Evolutionary conservation across 768 basidiomycete species (phyloP), one percentile per base, ranked within the genome.

Genomic region (Lactarius sanguifluus): DNA sequence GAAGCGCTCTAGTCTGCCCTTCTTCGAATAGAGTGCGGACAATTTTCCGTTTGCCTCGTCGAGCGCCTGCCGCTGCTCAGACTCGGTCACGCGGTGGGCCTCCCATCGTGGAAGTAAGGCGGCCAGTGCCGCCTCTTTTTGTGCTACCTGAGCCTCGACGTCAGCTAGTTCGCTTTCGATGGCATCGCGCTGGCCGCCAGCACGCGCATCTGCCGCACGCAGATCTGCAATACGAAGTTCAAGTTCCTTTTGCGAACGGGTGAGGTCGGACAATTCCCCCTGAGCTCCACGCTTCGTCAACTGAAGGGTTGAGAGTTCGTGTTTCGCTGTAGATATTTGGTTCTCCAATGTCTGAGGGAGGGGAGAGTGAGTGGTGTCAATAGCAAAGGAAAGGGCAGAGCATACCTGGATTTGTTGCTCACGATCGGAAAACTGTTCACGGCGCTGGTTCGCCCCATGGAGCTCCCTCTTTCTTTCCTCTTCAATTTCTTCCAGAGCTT

Each of bases 1-100:
- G 79, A 97, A 99, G 72, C 90, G 91, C 59, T 87, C 86, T 45
- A 89, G 81, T 25, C 97, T 89, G 2, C 95, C 95, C 75, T 94
- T 94, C 74, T 98, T 98, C 2, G 91, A 88, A 73, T 90, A 94
- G 1, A 99, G 80, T 0, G 90, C 85, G 1, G 84, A 81, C 3
- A 98, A 78, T 56, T 81, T 83, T 1, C 91, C 88, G 59, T 84
- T 86, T 0, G 87, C 87, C 47, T 88, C 86, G 67, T 96, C 94
- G 69, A 97, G 81, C 32, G 80, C 83, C 57, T 85, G 83, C 72
- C 85, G 84, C 78, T 89, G 86, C 55, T 81, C 73, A 56, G 74
- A 77, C 76, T 84, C 87, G 54, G 73, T 77, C 2, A 73, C 76
- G 45, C 86, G 81, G 23, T 84, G 81, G 20, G 80, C 78, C 73